Conservation (phyloP, 129 eudicot genomes). For the Deinandra increscens region DNA sequence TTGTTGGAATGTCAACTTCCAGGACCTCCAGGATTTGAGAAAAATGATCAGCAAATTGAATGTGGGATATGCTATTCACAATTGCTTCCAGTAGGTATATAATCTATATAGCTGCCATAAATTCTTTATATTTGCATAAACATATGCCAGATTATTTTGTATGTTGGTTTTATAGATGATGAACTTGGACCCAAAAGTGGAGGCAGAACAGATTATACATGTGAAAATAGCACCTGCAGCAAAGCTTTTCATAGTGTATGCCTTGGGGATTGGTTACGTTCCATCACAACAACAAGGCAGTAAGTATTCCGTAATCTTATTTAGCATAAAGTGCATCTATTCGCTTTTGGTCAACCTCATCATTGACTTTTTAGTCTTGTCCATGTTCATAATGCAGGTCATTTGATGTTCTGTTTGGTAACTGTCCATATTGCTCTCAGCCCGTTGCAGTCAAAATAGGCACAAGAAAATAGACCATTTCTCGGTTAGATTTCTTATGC, state of each 20-base stretch:
- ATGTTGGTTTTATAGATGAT: constrained; percentile 48
- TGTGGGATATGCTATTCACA: constrained; percentile 86
- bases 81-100: constrained; percentile 65
- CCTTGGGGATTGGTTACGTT: constrained; percentile 76
- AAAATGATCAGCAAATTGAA: constrained; percentile 55
- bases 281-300: constrained; percentile 78
- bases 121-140: constrained; percentile 9
- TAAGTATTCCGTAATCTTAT: constrained; percentile 35
- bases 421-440: constrained; percentile 80
- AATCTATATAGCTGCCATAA: neutral
- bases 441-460: constrained; percentile 70
- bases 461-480: constrained; percentile 39
- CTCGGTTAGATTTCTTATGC: neutral
- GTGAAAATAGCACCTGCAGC: constrained; percentile 67
- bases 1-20: constrained; percentile 57
- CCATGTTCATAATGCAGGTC: constrained; percentile 50
- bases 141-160: constrained; percentile 18
- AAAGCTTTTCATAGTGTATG: constrained; percentile 74
- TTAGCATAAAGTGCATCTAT: neutral
- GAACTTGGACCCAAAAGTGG: constrained; percentile 82
- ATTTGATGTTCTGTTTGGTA: constrained; percentile 76
- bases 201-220: constrained; percentile 60
- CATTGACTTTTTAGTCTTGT: constrained; percentile 15
- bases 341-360: constrained; percentile 19
- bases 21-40: constrained; percentile 43